Conservation (phyloP, 2,329 filamentous ascomycete genomes). For the Microcyclosporella mali region DNA sequence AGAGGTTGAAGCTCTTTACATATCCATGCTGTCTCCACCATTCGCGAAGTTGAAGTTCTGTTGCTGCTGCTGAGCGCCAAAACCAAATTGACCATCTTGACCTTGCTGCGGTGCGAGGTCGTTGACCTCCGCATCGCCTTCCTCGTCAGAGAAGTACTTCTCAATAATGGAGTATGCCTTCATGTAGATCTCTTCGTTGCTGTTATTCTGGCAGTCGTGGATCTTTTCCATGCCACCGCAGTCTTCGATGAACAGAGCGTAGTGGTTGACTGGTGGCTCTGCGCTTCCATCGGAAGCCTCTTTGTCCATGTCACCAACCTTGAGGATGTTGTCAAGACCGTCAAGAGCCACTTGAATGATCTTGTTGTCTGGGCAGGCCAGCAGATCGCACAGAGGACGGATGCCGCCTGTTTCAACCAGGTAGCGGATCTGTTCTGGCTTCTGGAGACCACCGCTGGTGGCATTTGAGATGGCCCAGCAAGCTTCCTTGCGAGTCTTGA, state of each 20-base stretch:
- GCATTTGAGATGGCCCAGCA: constrained; percentile 99
- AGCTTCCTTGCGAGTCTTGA: constrained; percentile 98
- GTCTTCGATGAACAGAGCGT: constrained; percentile 96
- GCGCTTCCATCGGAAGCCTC: constrained; percentile 69
- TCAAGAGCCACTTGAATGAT: constrained; percentile 98
- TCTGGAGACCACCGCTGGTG: constrained; percentile 93
- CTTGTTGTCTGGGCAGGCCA: constrained; percentile 97
- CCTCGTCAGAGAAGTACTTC: constrained; percentile 99
- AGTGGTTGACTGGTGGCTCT: constrained; percentile 81
- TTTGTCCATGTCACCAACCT: constrained; percentile 98
- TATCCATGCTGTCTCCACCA: constrained; percentile 67
- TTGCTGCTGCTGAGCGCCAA: constrained; percentile 65
- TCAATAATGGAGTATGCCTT: constrained; percentile 99
- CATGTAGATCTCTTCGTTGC: constrained; percentile 99
- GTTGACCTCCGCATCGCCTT: constrained; percentile 75
- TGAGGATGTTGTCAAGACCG: constrained; percentile 97
- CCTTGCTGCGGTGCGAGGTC: constrained; percentile 67
- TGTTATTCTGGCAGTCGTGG: constrained; percentile 99
- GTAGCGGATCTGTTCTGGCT: constrained; percentile 97
- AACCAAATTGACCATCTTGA: constrained; percentile 71
- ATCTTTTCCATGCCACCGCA: constrained; percentile 99
- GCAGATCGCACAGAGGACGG: constrained; percentile 90
- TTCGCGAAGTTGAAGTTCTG: constrained; percentile 93
- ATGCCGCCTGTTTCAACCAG: constrained; percentile 91
- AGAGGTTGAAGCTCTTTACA: constrained; percentile 16